Conservation (phyloP, 2,329 filamentous ascomycete genomes). For the Penicillium sp. region DNA sequence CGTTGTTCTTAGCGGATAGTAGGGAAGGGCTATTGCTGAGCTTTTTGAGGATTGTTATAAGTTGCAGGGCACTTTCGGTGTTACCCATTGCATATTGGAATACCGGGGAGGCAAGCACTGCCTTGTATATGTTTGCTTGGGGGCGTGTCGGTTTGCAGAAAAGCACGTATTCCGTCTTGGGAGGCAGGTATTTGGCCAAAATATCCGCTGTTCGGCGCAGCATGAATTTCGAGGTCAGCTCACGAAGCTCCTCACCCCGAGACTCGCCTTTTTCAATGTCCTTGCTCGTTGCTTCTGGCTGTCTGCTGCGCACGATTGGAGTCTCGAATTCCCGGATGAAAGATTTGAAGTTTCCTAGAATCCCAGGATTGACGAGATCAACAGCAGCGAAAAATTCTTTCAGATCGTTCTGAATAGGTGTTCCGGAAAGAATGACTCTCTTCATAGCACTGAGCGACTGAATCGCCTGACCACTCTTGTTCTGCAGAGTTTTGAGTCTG, state of each 20-base stretch:
- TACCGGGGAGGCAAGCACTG: conserved; percentile 64
- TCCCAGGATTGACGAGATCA: conserved; percentile 68
- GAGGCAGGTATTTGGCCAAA: conserved; percentile 65
- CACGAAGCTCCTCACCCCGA: conserved; percentile 61
- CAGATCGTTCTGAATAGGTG: conserved; percentile 69
- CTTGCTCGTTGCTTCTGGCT: conserved; percentile 62
- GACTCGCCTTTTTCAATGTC: conserved; percentile 67
- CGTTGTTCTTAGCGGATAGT: conserved; percentile 54
- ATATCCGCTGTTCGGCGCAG: conserved; percentile 67
- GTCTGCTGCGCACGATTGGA: conserved; percentile 65
- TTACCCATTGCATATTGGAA: conserved; percentile 65
- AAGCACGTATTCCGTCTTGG: conserved; percentile 68
- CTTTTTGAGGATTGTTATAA: conserved; percentile 74
- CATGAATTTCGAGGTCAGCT: conserved; percentile 65
- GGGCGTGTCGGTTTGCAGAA: conserved; percentile 65
- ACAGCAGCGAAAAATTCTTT: conserved; percentile 69
- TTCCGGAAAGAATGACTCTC: conserved; percentile 66
- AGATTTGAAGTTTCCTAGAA: conserved; percentile 62
- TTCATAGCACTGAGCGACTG: conserved; percentile 63
- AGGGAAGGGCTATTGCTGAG: conserved; percentile 71
- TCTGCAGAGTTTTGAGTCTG: conserved; percentile 67
- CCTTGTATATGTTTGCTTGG: conserved; percentile 63
- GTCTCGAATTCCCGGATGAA: conserved; percentile 67
- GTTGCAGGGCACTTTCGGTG: conserved; percentile 64
- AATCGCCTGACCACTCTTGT: conserved; percentile 68